Base-by-base conservation (phyloP, 768 basidiomycete genomes). In the Calvatia gigantea region DNA sequence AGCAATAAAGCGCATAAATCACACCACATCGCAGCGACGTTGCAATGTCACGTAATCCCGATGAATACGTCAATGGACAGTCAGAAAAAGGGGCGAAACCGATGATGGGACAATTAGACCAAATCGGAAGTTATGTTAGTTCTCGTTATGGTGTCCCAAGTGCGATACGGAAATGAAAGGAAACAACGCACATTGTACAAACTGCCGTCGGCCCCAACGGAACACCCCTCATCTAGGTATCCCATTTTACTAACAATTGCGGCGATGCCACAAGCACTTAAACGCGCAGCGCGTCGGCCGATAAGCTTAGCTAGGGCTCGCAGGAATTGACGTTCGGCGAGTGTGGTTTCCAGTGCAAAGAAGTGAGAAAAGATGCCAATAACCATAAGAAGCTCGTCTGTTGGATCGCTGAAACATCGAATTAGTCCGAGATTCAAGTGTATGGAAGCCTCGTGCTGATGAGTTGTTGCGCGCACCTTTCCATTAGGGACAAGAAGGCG, bases 321-420 rank as follows among this genome's bases (percentile, higher is more conserved):
- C 89, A 99, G 96, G 79, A 99, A 98, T 66, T 96, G 91, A 23
- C 96, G 88, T 72, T 99, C 96, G 6, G 93, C 92, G 27, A 95
- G 79, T 1, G 96, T 98, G 23, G 97, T 98, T 74, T 98, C 95
- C 39, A 98, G 76, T 35, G 90, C 91, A 67, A 94, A 98, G 79
- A 98, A 98, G 76, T 98, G 92, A 6, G 89, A 84, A 75, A 99
- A 98, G 64, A 99, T 93, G 44, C 96, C 96, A 65, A 97, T 92
- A 67, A 94, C 85, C 84, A 96, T 97, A 47, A 98, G 81, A 43
- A 96, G 84, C 64, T 99, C 96, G 65, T 98, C 96, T 27, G 96
- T 99, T 1, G 91, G 86, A 71, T 98, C 96, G 64, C 92, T 94
- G 66, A 9, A 41, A 44, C 17, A 57, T 17, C 50, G 19, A 31